Base-by-base conservation (phyloP, 495 filamentous ascomycete species). In the Diplogelasinospora grovesii region DNA sequence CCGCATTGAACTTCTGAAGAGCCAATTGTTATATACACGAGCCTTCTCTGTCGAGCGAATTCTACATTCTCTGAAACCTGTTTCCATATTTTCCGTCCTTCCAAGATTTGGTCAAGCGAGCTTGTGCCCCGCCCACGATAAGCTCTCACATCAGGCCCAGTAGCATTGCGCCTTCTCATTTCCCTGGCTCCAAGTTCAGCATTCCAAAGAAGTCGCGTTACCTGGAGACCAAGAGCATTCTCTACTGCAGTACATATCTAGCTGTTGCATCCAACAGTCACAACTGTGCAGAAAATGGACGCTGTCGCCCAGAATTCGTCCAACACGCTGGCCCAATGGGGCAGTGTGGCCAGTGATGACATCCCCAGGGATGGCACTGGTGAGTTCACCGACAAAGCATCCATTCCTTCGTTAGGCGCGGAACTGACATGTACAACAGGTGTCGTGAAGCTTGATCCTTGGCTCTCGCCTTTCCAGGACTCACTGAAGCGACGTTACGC, bases 371-470 rank as follows among this genome's bases (percentile, higher is more conserved):
- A 73, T 28, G 69, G 69, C 49, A 73, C 69, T 32, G 69, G 70
- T 71, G n/a, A n/a, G n/a, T n/a, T n/a, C n/a, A n/a, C n/a, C n/a
- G n/a, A n/a, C n/a, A n/a, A 51, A 18, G 53, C 21, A 13, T 11
- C 8, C n/a, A 16, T 9, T 1, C 26, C 26, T 22, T 20, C 32
- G 15, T 25, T n/a, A 39, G 24, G 28, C 29, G 26, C 37, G 29
- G 19, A 13, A 11, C 22, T 20, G 23, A 35, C 59, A 50, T 49
- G 39, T 50, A 37, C 29, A 28, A 42, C 61, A 93, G 92, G 92
- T 53, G 86, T 96, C 34, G 57, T 94, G 41, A 61, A 83, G 59
- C 74, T 97, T 34, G 92, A 98, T 55, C 88, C 92, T 14, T 97
- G 81, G 77, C 81, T 98, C 41, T 76, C 76, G 11, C 90, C 93